Conservation (phyloP, 2,329 filamentous ascomycete species). For the Esteya vermicola region DNA sequence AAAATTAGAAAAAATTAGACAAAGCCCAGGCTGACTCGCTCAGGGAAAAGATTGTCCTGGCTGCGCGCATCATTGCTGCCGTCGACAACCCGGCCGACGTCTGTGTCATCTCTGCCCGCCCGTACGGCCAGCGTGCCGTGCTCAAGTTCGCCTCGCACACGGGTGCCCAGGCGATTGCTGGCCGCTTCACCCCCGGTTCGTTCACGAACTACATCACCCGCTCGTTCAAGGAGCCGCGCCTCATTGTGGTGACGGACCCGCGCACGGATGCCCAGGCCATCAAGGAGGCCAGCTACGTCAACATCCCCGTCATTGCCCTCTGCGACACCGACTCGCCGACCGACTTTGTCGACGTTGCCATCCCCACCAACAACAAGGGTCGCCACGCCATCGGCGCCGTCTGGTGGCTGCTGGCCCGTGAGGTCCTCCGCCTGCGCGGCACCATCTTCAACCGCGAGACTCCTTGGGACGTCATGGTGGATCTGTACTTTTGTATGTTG, state of each 20-base stretch:
- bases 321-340: constrained; percentile 99
- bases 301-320: constrained; percentile 98
- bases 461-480: constrained; percentile 98
- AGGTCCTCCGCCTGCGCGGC: constrained; percentile 96
- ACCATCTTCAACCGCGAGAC: constrained; percentile 92
- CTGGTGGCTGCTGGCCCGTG: constrained; percentile 99
- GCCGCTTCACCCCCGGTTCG: constrained; percentile 99
- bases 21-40: constrained; percentile 4
- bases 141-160: constrained; percentile 99
- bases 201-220: constrained; percentile 99
- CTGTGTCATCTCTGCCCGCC: constrained; percentile 98
- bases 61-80: constrained; percentile 95
- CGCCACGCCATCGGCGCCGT: constrained; percentile 95
- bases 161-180: constrained; percentile 92
- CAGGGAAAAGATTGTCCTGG: constrained; percentile 99
- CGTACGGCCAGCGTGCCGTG: constrained; percentile 98
- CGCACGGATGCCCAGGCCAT: constrained; percentile 99
- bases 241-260: constrained; percentile 98
- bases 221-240: constrained; percentile 99
- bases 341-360: constrained; percentile 98
- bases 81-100: constrained; percentile 99
- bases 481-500: constrained; percentile 90
- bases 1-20: background rate
- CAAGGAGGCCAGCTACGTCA: constrained; percentile 99
- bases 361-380: constrained; percentile 99